Evolutionary conservation across 805 yeast species (phyloP).

Genomic region (Pichia insulana): DNA sequence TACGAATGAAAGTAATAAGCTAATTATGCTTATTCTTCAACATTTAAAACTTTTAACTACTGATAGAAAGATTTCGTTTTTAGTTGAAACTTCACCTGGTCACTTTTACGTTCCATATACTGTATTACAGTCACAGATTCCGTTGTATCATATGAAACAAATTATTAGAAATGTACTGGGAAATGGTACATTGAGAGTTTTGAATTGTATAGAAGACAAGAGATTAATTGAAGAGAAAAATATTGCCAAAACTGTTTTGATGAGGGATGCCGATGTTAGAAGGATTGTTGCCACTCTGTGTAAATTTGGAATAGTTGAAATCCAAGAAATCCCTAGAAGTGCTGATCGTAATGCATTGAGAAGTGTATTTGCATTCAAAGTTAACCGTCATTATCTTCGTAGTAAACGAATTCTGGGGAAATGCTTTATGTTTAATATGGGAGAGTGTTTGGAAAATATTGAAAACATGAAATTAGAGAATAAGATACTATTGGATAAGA

Average conservation of each 20-base stretch:
- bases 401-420: conserved; percentile 30
- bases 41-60: conserved; percentile 64
- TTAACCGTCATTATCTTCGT: conserved; percentile 17
- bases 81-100: conserved; percentile 49
- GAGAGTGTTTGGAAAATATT: conserved; percentile 40
- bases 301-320: conserved; percentile 64
- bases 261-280: conserved; percentile 72
- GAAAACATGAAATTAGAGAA: conserved; percentile 50
- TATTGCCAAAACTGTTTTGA: conserved; percentile 62
- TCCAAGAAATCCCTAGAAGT: conserved; percentile 90
- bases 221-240: conserved; percentile 79
- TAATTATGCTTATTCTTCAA: conserved; percentile 26
- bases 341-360: conserved; percentile 87
- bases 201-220: conserved; percentile 65
- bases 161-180: conserved; percentile 56
- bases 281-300: conserved; percentile 59
- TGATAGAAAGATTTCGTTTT: conserved; percentile 45
- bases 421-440: conserved; percentile 45
- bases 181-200: conserved; percentile 55
- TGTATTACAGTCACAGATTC: conserved; percentile 37
- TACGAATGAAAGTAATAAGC: conserved; percentile 12
- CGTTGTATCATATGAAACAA: conserved; percentile 45
- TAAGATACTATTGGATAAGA: conserved; percentile 62
- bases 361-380: conserved; percentile 72
- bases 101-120: conserved; percentile 56